A percentile compares a stretch with the other conserved stretches of the same genome.
phyloP scores from a whole-genome alignment of 1,139 yeast species.

The Candida sanyaensis region DNA sequence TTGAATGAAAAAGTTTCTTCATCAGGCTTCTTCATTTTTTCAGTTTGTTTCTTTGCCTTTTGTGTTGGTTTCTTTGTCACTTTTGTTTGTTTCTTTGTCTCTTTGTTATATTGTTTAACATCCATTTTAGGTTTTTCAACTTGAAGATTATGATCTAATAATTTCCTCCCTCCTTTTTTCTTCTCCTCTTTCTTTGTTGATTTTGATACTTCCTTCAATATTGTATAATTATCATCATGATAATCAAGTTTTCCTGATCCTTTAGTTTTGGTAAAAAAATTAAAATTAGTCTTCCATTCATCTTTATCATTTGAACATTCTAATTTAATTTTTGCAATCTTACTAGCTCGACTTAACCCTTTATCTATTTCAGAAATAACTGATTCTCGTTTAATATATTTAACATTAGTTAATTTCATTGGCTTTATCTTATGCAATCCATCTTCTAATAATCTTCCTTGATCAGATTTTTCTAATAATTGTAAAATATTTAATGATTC shows the following conservation, averaged over 20 bases:
- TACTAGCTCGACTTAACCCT: conserved; percentile 19
- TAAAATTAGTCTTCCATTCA: conserved; percentile 10
- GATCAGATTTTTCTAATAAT: conserved; percentile 41
- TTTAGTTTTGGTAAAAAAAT: conserved; percentile 1
- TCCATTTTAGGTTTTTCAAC: no score
- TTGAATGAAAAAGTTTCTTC: no score
- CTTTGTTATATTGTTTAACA: no score
- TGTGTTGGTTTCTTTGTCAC: no score
- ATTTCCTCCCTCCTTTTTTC: no score
- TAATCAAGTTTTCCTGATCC: neutral
- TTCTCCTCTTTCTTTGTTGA: no score
- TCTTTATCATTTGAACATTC: conserved; percentile 25
- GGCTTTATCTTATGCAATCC: conserved; percentile 10
- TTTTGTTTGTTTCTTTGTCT: no score
- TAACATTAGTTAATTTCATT: conserved; percentile 13
- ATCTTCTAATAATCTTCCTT: conserved; percentile 20
- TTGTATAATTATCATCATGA: no score
- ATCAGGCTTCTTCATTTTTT: no score
- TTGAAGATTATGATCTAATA: no score
- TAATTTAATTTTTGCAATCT: conserved; percentile 26
- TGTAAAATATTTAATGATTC: conserved; percentile 65
- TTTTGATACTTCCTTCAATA: no score
- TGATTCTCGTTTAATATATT: conserved; percentile 24
- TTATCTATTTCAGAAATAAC: conserved; percentile 25
- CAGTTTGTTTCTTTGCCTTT: no score